phyloP scores from a whole-genome alignment of 768 basidiomycete genomes.

The Lactarius sanguifluus region DNA sequence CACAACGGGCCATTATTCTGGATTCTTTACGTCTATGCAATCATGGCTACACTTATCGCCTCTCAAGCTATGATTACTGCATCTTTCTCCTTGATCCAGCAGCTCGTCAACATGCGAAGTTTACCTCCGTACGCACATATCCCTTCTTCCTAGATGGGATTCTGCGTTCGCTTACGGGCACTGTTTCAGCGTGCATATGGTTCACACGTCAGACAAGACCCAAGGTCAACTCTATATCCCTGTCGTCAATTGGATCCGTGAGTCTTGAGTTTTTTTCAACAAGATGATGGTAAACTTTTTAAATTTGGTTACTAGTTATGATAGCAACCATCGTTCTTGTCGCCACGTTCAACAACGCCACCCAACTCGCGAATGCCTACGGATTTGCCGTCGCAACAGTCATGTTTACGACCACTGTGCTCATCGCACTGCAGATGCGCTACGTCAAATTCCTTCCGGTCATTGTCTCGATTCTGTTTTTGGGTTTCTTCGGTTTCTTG shows the following conservation, averaged over 20 bases:
- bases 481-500: constrained; percentile 59
- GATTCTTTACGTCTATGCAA: constrained; percentile 63
- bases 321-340: too few species aligned
- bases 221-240: constrained; percentile 71
- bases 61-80: constrained; percentile 72
- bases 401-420: too few species aligned
- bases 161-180: neutral
- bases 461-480: constrained; percentile 46
- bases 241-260: constrained; percentile 54
- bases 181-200: constrained; percentile 44
- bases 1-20: constrained; percentile 46
- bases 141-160: neutral
- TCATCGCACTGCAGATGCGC: constrained; percentile 57
- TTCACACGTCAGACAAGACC: constrained; percentile 57
- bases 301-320: constrained; percentile 39
- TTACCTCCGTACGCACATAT: constrained; percentile 45
- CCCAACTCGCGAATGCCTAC: too few species aligned
- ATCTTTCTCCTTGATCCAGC: constrained; percentile 60
- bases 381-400: too few species aligned
- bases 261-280: constrained; percentile 28
- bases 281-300: neutral
- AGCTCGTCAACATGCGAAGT: constrained; percentile 60
- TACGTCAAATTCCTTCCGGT: constrained; percentile 53
- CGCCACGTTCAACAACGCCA: too few species aligned
- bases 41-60: constrained; percentile 65